phyloP scores from a whole-genome alignment of 305 asterid genomes.

The Fraxinus angustifolia region DNA sequence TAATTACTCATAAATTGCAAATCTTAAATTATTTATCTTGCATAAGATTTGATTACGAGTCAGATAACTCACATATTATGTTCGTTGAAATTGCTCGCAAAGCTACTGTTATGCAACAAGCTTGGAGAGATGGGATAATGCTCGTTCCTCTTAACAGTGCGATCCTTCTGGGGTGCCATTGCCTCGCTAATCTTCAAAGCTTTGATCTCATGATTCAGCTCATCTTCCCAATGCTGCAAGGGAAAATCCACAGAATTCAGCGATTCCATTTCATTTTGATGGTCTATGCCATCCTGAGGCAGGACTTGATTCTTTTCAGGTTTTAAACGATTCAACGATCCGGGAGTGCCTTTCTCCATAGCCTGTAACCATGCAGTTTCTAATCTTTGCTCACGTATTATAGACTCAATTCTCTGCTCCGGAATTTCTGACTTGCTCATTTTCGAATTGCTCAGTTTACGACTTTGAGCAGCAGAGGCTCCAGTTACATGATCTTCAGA shows the following conservation, averaged over 20 bases:
- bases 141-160: constrained; percentile 38
- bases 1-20: not conserved
- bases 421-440: constrained; percentile 38
- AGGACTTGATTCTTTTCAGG: constrained; percentile 61
- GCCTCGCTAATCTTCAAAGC: constrained; percentile 52
- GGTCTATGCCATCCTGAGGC: constrained; percentile 55
- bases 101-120: constrained; percentile 69
- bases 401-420: constrained; percentile 67
- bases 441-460: constrained; percentile 27
- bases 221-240: constrained; percentile 70
- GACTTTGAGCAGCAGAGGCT: constrained; percentile 28
- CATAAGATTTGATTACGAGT: not conserved
- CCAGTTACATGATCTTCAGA: constrained; percentile 28
- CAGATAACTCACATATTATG: constrained; percentile 61
- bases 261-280: constrained; percentile 36
- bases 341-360: constrained; percentile 77
- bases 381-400: constrained; percentile 71
- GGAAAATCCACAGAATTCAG: constrained; percentile 35
- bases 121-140: constrained; percentile 75
- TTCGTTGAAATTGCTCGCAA: constrained; percentile 47
- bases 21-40: not conserved
- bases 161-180: constrained; percentile 42
- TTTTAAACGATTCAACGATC: constrained; percentile 39
- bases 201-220: constrained; percentile 59
- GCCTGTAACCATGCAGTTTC: constrained; percentile 96